Conservation (phyloP, 2,329 filamentous ascomycete genomes). For the Beauveria rudraprayagi region DNA sequence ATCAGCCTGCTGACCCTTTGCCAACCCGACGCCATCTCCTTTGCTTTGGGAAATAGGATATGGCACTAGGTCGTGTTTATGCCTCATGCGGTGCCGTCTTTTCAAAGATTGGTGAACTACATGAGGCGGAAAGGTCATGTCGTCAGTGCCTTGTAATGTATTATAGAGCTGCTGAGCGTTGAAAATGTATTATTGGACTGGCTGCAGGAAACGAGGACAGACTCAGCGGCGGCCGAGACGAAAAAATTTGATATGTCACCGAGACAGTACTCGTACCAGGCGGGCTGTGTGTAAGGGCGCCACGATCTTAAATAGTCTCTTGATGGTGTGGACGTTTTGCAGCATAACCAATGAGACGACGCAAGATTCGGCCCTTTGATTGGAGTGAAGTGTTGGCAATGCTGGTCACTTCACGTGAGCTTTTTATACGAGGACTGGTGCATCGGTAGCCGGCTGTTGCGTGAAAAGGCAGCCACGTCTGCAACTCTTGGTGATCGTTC, state of each 20-base stretch:
- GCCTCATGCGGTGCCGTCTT: not conserved
- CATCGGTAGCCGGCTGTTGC: not conserved
- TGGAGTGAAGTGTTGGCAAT: not conserved
- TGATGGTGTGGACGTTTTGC: not conserved
- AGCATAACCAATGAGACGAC: not conserved
- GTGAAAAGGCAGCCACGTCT: not conserved
- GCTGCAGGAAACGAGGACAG: not conserved
- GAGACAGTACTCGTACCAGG: not conserved
- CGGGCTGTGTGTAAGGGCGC: constrained; percentile 1
- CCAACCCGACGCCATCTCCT: constrained; percentile 1
- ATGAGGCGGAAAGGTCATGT: not conserved
- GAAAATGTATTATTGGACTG: not conserved
- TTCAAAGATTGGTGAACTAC: not conserved
- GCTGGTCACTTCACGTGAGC: not conserved
- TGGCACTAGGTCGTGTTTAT: not conserved
- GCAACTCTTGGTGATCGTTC: no score
- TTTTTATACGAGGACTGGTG: not conserved
- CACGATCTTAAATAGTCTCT: constrained; percentile 4
- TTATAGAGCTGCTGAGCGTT: no score
- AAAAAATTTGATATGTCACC: constrained; percentile 1
- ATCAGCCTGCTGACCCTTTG: constrained; percentile 2
- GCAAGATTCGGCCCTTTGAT: constrained; percentile 3
- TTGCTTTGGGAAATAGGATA: no score
- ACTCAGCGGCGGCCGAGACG: not conserved
- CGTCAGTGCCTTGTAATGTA: no score